Conservation (phyloP, 768 basidiomycete genomes). For the Sarcodon aspratus region DNA sequence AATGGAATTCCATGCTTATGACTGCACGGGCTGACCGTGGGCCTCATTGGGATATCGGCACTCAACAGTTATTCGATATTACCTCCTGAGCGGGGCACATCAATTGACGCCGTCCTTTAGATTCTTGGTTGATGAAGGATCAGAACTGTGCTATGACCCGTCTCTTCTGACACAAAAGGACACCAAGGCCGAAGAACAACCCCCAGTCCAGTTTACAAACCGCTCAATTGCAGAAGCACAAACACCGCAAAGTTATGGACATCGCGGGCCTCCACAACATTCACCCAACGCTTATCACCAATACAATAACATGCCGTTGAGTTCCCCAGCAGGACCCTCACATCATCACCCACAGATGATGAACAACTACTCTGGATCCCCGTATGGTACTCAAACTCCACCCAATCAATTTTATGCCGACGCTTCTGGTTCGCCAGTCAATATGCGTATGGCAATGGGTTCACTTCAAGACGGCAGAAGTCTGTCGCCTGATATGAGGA, state of each 20-base stretch:
- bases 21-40: slow-evolving; percentile 74
- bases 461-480: background rate
- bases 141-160: slow-evolving; percentile 66
- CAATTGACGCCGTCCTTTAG: slow-evolving; percentile 21
- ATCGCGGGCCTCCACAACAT: background rate
- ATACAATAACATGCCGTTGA: slow-evolving; percentile 10
- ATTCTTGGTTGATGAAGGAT: slow-evolving; percentile 66
- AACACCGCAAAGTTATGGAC: background rate
- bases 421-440: slow-evolving; percentile 4
- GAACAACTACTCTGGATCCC: background rate
- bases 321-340: background rate
- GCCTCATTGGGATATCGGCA: slow-evolving; percentile 82
- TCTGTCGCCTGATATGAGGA: background rate
- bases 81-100: background rate
- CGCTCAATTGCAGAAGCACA: background rate
- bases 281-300: slow-evolving; percentile 7
- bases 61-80: slow-evolving; percentile 55
- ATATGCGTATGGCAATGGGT: background rate
- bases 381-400: slow-evolving; percentile 14
- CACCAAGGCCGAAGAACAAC: slow-evolving; percentile 24
- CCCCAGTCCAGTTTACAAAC: slow-evolving; percentile 17
- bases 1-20: slow-evolving; percentile 75
- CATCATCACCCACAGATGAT: slow-evolving; percentile 1
- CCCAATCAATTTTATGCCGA: slow-evolving; percentile 30
- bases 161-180: slow-evolving; percentile 41